Base-by-base conservation (phyloP, 345 rosid species). In the Stellera chamaejasme region DNA sequence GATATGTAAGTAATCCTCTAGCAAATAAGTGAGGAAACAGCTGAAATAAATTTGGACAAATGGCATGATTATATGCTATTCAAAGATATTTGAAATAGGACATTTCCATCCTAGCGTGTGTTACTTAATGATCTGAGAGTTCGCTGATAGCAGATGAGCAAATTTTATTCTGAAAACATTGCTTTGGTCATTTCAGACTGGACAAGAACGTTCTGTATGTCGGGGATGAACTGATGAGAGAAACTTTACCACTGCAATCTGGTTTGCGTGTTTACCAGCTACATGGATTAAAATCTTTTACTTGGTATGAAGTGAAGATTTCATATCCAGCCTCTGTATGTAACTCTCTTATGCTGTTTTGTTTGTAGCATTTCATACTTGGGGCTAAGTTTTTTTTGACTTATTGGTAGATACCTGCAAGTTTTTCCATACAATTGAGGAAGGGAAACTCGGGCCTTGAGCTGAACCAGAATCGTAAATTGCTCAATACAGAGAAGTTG, bases 281-380 rank as follows among this genome's bases (percentile, higher is more conserved):
- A 63, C 67, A 79, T 54, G 88, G 87, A 54, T 75, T 93, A 27
- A 93, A 82, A 67, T 69, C 97, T 12, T 41, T 63, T 66, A 66
- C 82, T 69, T 80, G 88, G 96, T 89, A 89, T 49, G 94, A 87
- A 93, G 94, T 89, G 83, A 89, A 93, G 99, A 93, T 89, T 72
- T 89, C 96, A 11, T 87, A 84, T 64, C 99, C 99, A 55, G 96
- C 96, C 75, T 89, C 96, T 75, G 97, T 93, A 89, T 73, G 94
- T 86, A 65, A 49, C 53, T 51, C 45, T 43, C 66, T 54, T 49
- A 53, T 12, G 16, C 54, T 48, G 9, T 63, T 43, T 43, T 7
- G 27, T 54, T 13, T 50, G 39, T 14, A 16, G 58, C 11, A 53
- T 67, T 15, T 55, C 58, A 68, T 13, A 49, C 19, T 46, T 54